These are phyloP conservation scores for Colletotrichum tabaci DNA, from an alignment of 2,329 filamentous ascomycete genomes.

Conservation along the genomic window DNA sequence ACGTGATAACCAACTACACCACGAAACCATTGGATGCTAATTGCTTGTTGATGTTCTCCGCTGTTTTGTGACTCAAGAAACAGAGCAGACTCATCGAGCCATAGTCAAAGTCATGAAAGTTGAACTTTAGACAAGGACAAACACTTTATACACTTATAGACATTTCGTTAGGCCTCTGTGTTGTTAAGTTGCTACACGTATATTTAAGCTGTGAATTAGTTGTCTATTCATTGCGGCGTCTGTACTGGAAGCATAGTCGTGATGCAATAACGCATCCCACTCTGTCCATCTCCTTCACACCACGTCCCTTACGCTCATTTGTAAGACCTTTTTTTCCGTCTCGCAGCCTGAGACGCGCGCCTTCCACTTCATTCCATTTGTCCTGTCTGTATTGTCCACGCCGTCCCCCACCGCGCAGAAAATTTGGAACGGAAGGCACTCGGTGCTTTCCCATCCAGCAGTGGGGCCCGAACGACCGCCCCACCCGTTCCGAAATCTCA, in stretches of 20 bases:
- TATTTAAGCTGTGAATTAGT: background rate
- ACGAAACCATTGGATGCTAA: constrained; percentile 29
- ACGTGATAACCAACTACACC: constrained; percentile 64
- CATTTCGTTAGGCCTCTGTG: too few relatives aligned
- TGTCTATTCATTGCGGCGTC: background rate
- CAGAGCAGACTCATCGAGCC: accelerated
- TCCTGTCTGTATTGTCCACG: background rate
- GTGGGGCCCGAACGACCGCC: constrained; percentile 2
- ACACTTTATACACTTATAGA: background rate
- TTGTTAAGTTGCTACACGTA: too few relatives aligned
- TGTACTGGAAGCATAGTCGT: background rate
- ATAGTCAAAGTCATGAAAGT: background rate
- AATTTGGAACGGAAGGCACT: constrained; percentile 7
- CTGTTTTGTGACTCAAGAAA: accelerated
- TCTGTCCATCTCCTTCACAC: background rate
- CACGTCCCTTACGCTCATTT: background rate
- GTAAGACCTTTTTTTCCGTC: background rate
- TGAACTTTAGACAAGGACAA: too few relatives aligned
- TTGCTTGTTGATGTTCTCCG: accelerated
- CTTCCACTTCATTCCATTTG: background rate
- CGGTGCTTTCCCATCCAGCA: constrained; percentile 1
- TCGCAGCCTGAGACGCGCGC: background rate
- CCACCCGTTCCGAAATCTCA: background rate
- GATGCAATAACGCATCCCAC: background rate
- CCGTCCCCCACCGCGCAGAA: background rate